A percentile compares a stretch with the other conserved stretches of the same genome.
These are phyloP conservation scores for sweet orange (Citrus sinensis) DNA, from an alignment of 345 rosid genomes.

Conservation along the genomic window DNA sequence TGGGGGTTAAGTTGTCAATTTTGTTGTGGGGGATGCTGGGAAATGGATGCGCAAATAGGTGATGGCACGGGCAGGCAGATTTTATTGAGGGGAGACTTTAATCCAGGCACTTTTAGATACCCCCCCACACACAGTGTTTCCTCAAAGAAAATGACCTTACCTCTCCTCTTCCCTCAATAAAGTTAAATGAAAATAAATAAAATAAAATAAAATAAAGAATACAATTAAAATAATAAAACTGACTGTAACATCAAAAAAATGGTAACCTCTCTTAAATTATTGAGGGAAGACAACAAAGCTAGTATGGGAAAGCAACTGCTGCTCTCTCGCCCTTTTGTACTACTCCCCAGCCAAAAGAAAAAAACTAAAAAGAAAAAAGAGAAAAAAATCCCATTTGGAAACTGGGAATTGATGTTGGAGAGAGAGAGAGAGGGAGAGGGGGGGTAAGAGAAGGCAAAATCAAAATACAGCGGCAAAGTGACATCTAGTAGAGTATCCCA, in stretches of 20 bases:
- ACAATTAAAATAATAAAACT: background rate
- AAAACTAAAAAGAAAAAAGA: too few relatives aligned
- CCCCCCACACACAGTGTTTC: constrained; percentile 11
- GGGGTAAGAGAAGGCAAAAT: background rate
- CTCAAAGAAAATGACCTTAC: constrained; percentile 2
- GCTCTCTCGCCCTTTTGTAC: constrained; percentile 18
- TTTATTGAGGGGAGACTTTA: background rate
- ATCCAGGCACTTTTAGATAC: constrained; percentile 7
- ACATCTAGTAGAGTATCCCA: constrained; percentile 1
- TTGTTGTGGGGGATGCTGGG: constrained; percentile 9
- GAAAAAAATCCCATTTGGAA: constrained; percentile 21
- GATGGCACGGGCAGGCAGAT: constrained; percentile 9
- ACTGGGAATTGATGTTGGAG: constrained; percentile 31
- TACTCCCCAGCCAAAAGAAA: constrained; percentile 27
- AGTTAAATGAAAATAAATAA: background rate
- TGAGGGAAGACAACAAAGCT: constrained; percentile 27
- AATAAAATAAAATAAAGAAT: background rate
- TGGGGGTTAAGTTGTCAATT: constrained; percentile 21
- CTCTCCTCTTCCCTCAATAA: background rate
- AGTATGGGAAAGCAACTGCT: constrained; percentile 29
- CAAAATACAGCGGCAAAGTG: background rate
- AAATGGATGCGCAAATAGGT: constrained; percentile 6
- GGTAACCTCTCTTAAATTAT: constrained; percentile 19
- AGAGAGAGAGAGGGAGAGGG: background rate
- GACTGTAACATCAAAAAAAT: constrained; percentile 10